These are phyloP conservation scores for Middelhovenomyces tepae DNA, from an alignment of 805 yeast species.

Conservation along the genomic window DNA sequence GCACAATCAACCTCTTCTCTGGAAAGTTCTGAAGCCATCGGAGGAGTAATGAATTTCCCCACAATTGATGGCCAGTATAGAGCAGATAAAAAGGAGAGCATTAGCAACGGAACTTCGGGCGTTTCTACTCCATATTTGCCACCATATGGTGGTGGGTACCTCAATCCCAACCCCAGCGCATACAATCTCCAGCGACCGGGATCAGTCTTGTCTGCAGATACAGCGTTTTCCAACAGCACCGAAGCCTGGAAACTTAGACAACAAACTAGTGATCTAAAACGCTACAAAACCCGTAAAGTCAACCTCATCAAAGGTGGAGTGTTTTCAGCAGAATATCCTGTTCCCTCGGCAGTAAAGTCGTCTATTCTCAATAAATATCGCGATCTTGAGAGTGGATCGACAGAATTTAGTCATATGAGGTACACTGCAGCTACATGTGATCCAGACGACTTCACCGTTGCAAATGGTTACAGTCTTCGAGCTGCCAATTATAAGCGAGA, in stretches of 20 bases:
- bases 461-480: slow-evolving; percentile 46
- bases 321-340: slow-evolving; percentile 29
- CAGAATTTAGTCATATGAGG: slow-evolving; percentile 52
- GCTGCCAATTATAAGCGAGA: slow-evolving; percentile 48
- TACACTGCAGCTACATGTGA: slow-evolving; percentile 61
- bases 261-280: slow-evolving; percentile 20
- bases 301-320: slow-evolving; percentile 29
- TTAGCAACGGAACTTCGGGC: too few relatives aligned
- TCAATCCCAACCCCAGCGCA: too few relatives aligned
- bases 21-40: too few relatives aligned
- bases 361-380: slow-evolving; percentile 28
- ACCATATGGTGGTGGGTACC: too few relatives aligned
- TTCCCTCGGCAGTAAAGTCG: slow-evolving; percentile 33
- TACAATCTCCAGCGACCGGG: too few relatives aligned
- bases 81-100: too few relatives aligned
- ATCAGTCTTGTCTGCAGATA: too few relatives aligned
- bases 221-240: too few relatives aligned
- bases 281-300: slow-evolving; percentile 30
- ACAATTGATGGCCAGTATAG: too few relatives aligned
- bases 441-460: slow-evolving; percentile 52
- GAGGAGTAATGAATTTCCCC: too few relatives aligned
- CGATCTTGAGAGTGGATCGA: slow-evolving; percentile 37
- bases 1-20: too few relatives aligned
- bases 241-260: slow-evolving; percentile 29
- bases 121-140: too few relatives aligned